Conservation (phyloP, 2,329 filamentous ascomycete genomes). For the Alternaria alternata region DNA sequence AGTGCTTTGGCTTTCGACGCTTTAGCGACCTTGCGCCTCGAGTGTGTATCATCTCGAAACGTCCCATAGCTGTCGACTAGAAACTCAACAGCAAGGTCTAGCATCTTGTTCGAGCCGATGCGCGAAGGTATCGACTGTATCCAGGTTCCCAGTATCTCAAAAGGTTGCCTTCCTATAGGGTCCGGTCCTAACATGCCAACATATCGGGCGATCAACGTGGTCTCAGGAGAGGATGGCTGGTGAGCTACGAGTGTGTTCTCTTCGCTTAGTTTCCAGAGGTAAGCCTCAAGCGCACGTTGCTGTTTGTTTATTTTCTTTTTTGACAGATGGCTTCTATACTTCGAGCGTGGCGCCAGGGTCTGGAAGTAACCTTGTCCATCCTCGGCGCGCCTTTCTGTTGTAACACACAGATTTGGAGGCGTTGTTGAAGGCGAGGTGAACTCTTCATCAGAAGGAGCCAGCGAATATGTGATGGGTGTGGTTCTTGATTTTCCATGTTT, state of each 20-base stretch:
- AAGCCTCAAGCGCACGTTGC: slow-evolving; percentile 24
- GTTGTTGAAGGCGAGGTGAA: slow-evolving; percentile 9
- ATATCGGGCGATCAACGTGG: slow-evolving; percentile 31
- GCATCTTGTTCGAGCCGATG: slow-evolving; percentile 32
- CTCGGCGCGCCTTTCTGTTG: slow-evolving; percentile 28
- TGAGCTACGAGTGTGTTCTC: slow-evolving; percentile 11
- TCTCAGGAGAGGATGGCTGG: slow-evolving; percentile 29
- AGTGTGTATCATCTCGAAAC: slow-evolving; percentile 29
- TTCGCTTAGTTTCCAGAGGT: slow-evolving; percentile 24
- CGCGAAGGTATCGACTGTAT: slow-evolving; percentile 40
- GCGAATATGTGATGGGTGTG: slow-evolving; percentile 21
- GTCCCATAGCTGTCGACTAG: slow-evolving; percentile 33
- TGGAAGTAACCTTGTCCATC: slow-evolving; percentile 38
- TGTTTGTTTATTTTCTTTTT: slow-evolving; percentile 24
- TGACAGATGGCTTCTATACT: slow-evolving; percentile 15
- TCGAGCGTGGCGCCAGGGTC: slow-evolving; percentile 29
- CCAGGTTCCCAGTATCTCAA: slow-evolving; percentile 39
- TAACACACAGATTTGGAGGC: slow-evolving; percentile 25
- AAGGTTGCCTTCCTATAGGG: slow-evolving; percentile 23
- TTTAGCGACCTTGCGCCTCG: slow-evolving; percentile 27
- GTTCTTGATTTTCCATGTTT: slow-evolving; percentile 38
- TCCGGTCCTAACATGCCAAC: slow-evolving; percentile 32
- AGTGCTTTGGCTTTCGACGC: slow-evolving; percentile 38
- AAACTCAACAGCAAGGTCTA: slow-evolving; percentile 42
- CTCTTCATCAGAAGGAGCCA: slow-evolving; percentile 8